Evolutionary conservation across 257 asterid species (phyloP), one percentile per base, ranked within the genome.

Genomic region (Capsicum rhomboideum): DNA sequence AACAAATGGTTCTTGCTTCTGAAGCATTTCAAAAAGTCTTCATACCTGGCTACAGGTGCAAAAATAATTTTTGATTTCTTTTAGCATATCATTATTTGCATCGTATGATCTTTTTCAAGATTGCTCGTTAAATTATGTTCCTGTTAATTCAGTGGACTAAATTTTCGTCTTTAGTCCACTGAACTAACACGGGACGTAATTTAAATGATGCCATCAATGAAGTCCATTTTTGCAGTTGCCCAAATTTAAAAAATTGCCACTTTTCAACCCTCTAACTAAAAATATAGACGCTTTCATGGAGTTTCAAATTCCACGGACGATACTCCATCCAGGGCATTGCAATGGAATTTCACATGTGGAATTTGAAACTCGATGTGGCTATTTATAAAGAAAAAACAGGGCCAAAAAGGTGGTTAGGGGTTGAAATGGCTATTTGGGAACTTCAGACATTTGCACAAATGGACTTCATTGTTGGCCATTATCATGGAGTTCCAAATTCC

Each of bases 11-110:
- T 28, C 84, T 89, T 14, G 90, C 92, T 34, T 67, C 88, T 18
- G 88, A 89, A 84, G 92, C 90, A 6, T 88, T 89, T 56, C 90
- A 89, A 69, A 89, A 88, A 37, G 84, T 88, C 29, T 89, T 88
- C 81, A 84, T 89, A 78, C 92, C 92, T 13, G 92, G 92, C 53
- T 89, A 88, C 87, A 89, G 92, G 92, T 89, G 85, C 59, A 5
- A 46, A n/a, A 52, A 49, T 26, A 13, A 8, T 14, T 75, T 67
- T 49, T 1, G 0, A 13, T 75, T 26, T 49, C n/a, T 74, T 21
- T 4, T 11, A 29, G 13, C 16, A 59, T 21, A 6, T 6, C 10
- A 21, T 63, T 11, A 58, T 58, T 58, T 58, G 29, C 66, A 37
- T 10, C 26, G 4, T 68, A 68, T 68, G 8, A 21, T n/a, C 52